Evolutionary conservation across 345 rosid species (phyloP).

Genomic region (Populus simonii): DNA sequence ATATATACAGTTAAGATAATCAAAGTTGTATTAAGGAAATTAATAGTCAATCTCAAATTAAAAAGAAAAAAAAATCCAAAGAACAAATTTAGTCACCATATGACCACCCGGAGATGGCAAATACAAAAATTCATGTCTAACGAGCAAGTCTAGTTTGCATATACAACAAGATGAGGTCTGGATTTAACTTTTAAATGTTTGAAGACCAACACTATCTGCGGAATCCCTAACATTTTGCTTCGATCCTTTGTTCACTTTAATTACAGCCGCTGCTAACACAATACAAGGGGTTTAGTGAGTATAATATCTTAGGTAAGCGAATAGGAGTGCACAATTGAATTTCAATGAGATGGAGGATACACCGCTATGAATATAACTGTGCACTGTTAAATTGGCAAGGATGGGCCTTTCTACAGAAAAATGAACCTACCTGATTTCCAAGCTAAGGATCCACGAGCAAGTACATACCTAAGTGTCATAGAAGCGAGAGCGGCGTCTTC

Average conservation of each 20-base stretch:
- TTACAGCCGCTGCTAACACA: slow-evolving; percentile 16
- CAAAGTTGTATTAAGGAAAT: background rate
- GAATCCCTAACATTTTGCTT: background rate
- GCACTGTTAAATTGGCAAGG: background rate
- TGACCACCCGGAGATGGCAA: slow-evolving; percentile 1
- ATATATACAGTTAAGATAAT: background rate
- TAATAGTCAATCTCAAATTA: background rate
- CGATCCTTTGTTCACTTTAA: slow-evolving; percentile 9
- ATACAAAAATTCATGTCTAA: slow-evolving; percentile 16
- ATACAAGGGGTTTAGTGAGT: background rate
- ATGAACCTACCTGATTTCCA: background rate
- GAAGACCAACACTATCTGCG: slow-evolving; percentile 11
- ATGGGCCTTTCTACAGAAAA: background rate
- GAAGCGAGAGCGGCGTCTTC: slow-evolving; percentile 76
- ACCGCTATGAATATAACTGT: background rate
- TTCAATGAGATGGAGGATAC: background rate
- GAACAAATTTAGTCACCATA: slow-evolving; percentile 8
- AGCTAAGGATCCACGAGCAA: background rate
- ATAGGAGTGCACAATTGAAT: background rate
- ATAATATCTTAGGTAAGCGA: background rate
- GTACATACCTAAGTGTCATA: slow-evolving; percentile 55
- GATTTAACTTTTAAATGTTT: slow-evolving; percentile 21
- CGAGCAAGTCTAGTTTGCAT: slow-evolving; percentile 19
- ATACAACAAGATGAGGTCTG: slow-evolving; percentile 18
- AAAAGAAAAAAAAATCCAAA: background rate